Evolutionary conservation across 2,329 filamentous ascomycete species (phyloP), one percentile per base, ranked within the genome.

Genomic region (Balansia obtecta): DNA sequence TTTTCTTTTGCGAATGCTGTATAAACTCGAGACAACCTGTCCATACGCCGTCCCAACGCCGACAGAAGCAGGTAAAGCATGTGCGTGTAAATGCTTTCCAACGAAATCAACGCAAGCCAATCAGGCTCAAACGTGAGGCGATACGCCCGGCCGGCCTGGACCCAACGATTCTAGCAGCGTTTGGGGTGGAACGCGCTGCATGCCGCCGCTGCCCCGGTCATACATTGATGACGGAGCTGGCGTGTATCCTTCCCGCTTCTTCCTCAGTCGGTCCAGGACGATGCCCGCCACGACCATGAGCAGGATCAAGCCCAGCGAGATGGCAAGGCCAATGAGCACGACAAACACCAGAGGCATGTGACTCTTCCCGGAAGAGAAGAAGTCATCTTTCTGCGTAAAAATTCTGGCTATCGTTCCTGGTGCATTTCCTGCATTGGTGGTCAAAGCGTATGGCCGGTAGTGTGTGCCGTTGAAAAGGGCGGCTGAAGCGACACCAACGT

Each of bases 401-500:
- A 97, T 75, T 57, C 80, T 81, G 34, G 85, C 82, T 60, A 98
- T 79, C 59, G 81, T 90, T 46, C 90, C 88, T 11, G 79, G 72
- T 12, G 74, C 73, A 52, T 81, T 81, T 59, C 81, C 75, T 12
- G 75, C 68, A 52, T 76, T 84, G 44, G 80, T 85, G 2, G 90
- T 86, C 41, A 98, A 76, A 40, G 88, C 77, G 64, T 91, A 95
- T 0, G 93, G 91, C 48, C 74, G 74, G 63, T 91, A 82, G 2
- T 73, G 70, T 11, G 82, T 88, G 59, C 93, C 93, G 61, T 97
- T 88, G 71, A 86, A 98, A 30, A 96, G 71, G 8, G 83, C 91
- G 9, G 88, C 89, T 13, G 91, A 95, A 6, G 85, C 88, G 51
- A 82, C 83, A 52, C 91, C 90, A 62, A 89, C 89, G 46, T 71